Base-by-base conservation (phyloP, 2,329 filamentous ascomycete genomes). In the Talaromyces funiculosus region DNA sequence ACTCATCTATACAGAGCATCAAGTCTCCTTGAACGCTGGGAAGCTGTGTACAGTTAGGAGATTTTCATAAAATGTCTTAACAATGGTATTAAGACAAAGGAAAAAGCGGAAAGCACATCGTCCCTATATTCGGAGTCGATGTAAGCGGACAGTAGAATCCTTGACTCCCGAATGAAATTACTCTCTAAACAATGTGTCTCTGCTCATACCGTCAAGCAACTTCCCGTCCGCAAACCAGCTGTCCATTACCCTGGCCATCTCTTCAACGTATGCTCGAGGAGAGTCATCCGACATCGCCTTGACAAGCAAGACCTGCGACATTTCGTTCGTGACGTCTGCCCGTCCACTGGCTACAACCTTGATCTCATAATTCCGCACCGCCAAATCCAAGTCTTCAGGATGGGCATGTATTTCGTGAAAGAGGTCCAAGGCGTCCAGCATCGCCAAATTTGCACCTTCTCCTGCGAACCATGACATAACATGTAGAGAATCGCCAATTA, bases 401-500 rank as follows among this genome's bases (percentile, higher is more conserved):
- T 16, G 47, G 3, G 10, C 10, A 20, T 24, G 4, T 22, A 54
- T 45, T 14, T 38, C 47, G 6, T 59, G 47, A 16, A 53, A 61
- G 10, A 61, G 18, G 3, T 42, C 47, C 18, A 57, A 49, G n/a
- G 53, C 53, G 20, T 61, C 59, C 14, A 38, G n/a, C 26, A 61
- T 16, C 8, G 18, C 59, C 10, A 61, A 18, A 14, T 69, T 70
- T 8, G 68, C 65, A n/a, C 64, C 63, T 37, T 65, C 63, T 9
- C 66, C 69, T 24, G 66, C 67, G 64, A 68, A 72, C 7, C 65
- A 67, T 8, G 62, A 62, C 69, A 71, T 71, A 18, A 68, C 31
- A 61, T 69, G 67, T 9, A 67, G 63, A 18, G 69, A 63, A 53
- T 71, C 65, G 3, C 69, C 69, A 24, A 67, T 62, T 12, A 70